Base-by-base conservation (phyloP, 371 early-diverging fungal genomes). In the Dichotomocladium elegans region DNA sequence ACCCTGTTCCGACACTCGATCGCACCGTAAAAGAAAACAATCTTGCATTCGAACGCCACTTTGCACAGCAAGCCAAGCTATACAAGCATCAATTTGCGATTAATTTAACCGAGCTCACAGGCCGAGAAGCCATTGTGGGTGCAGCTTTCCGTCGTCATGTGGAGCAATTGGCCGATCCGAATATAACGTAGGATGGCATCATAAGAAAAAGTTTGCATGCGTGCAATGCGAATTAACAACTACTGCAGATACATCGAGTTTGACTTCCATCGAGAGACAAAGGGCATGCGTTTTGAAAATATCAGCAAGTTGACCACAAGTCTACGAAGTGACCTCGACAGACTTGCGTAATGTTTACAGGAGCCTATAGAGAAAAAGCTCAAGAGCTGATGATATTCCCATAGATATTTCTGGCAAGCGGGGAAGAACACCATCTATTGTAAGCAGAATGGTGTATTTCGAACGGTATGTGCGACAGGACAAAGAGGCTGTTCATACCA, bases 211-310 rank as follows among this genome's bases (percentile, higher is more conserved):
- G n/a, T n/a, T n/a, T n/a, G n/a, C n/a, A 37, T 1, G 2, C 2
- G 37, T 6, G 37, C n/a, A 21, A 35, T n/a, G 37, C n/a, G n/a
- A n/a, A n/a, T n/a, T n/a, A n/a, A n/a, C n/a, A n/a, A n/a, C n/a
- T n/a, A 9, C 37, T 28, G 15, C 53, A 74, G 78, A 59, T 97
- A 96, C 60, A 75, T 88, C 26, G 92, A 94, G 55, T 98, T 98
- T 76, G 99, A 98, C 71, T 98, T 97, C 60, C 97, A 98, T 68
- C 62, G 58, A 37, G 77, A 79, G 50, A 72, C 73, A 26, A 75
- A 72, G 51, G 82, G 82, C 6, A 72, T 79, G 72, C 64, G 69
- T 22, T 81, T 70, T 55, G 82, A 79, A 31, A 77, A 78, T 53
- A 71, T 81, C 19, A 68, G 66, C 25, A 72, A 70, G 22, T 47